These are phyloP conservation scores for Rachicladosporium sp. DNA, from an alignment of 2,329 filamentous ascomycete genomes.

Conservation along the genomic window DNA sequence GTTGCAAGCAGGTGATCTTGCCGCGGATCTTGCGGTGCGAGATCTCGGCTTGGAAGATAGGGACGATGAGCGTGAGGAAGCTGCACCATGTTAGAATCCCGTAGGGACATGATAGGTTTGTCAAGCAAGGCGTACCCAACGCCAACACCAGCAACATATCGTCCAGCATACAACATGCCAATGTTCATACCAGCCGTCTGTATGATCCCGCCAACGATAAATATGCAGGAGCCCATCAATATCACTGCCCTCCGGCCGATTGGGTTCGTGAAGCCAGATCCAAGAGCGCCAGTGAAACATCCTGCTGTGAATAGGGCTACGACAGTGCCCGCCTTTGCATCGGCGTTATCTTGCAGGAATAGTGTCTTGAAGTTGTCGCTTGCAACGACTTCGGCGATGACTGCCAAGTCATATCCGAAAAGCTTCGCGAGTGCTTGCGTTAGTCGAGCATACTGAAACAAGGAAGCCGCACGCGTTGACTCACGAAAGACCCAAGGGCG, in stretches of 20 bases:
- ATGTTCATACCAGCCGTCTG: slow-evolving; percentile 14
- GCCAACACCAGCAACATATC: slow-evolving; percentile 13
- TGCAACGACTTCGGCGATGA: slow-evolving; percentile 16
- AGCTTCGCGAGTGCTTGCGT: slow-evolving; percentile 13
- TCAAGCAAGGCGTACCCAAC: slow-evolving; percentile 5
- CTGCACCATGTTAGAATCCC: no score
- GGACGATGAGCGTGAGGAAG: slow-evolving; percentile 52
- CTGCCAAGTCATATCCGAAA: slow-evolving; percentile 35
- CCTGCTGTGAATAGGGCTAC: slow-evolving; percentile 14
- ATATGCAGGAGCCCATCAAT: slow-evolving; percentile 45
- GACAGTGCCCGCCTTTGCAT: slow-evolving; percentile 12
- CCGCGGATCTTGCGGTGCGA: slow-evolving; percentile 13
- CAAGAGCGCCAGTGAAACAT: slow-evolving; percentile 14
- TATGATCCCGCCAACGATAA: slow-evolving; percentile 14
- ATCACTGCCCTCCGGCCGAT: slow-evolving; percentile 60
- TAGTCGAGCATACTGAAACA: neutral
- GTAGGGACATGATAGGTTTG: no score
- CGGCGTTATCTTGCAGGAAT: slow-evolving; percentile 11
- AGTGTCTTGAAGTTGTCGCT: slow-evolving; percentile 10
- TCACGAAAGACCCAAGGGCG: slow-evolving; percentile 31
- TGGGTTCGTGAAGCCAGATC: slow-evolving; percentile 54
- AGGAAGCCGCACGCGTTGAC: neutral
- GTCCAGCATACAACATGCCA: slow-evolving; percentile 12
- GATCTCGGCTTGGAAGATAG: slow-evolving; percentile 75
- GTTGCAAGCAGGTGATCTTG: slow-evolving; percentile 14